These are phyloP conservation scores for Lecanicillium sp. DNA, from an alignment of 2,329 filamentous ascomycete species.

Conservation along the genomic window DNA sequence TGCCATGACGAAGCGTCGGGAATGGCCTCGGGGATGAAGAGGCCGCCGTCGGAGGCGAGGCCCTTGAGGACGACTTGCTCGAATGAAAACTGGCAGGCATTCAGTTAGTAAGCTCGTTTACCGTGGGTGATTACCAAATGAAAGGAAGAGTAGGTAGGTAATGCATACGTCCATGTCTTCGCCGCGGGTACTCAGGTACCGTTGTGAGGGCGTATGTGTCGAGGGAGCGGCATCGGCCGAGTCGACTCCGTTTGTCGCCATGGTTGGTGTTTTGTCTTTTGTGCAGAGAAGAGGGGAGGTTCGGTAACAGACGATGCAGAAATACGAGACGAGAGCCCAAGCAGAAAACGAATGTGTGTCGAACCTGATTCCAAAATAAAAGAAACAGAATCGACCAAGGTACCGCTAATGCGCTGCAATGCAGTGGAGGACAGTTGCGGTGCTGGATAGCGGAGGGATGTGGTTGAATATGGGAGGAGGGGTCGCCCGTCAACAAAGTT, in stretches of 20 bases:
- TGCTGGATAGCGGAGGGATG: too few relatives aligned
- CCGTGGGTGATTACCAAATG: too few relatives aligned
- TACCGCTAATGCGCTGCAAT: too few relatives aligned
- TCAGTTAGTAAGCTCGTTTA: too few relatives aligned
- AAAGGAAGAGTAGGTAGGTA: not conserved
- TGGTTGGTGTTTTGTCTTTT: conserved; percentile 20
- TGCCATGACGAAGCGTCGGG: conserved; percentile 48
- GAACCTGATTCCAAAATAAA: too few relatives aligned
- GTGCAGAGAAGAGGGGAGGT: not conserved
- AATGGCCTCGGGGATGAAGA: conserved; percentile 82
- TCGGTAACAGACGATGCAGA: too few relatives aligned
- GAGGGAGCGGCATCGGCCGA: conserved; percentile 22
- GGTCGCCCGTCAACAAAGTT: too few relatives aligned
- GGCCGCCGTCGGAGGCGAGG: conserved; percentile 75
- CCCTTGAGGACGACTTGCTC: conserved; percentile 88
- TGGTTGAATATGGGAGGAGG: too few relatives aligned
- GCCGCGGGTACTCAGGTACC: conserved; percentile 43
- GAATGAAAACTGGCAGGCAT: conserved; percentile 61
- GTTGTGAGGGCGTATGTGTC: conserved; percentile 36
- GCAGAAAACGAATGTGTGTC: too few relatives aligned
- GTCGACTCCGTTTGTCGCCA: conserved; percentile 32
- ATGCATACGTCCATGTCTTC: conserved; percentile 38
- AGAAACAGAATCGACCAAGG: too few relatives aligned
- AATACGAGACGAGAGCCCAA: too few relatives aligned
- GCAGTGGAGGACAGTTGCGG: too few relatives aligned